Conservation (phyloP, 2,329 filamentous ascomycete genomes). For the Verticillium tricorpus region DNA sequence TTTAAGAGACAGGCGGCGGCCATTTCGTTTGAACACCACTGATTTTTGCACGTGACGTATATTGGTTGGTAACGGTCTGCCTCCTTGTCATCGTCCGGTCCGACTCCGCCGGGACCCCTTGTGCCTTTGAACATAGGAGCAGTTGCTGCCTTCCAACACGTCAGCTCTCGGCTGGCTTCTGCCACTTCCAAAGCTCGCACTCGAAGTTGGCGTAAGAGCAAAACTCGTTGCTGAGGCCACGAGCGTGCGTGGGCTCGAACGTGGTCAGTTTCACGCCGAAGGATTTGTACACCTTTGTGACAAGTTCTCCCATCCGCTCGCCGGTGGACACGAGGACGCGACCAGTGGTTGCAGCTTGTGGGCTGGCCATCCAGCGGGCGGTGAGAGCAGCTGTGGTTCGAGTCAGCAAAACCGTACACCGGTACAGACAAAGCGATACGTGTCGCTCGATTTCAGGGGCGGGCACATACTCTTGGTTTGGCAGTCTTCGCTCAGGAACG, state of each 20-base stretch:
- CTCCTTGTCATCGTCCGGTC: background rate
- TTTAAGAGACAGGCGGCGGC: background rate
- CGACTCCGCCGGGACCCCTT: background rate
- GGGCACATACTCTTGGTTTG: conserved; percentile 63
- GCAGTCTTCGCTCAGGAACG: conserved; percentile 75
- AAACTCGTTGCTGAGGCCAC: conserved; percentile 76
- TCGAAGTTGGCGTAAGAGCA: conserved; percentile 77
- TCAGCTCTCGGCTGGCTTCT: conserved; percentile 16
- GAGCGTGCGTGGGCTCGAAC: conserved; percentile 65
- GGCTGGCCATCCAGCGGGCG: conserved; percentile 64
- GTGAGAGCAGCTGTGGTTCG: conserved; percentile 60
- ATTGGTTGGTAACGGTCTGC: background rate
- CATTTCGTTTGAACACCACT: background rate
- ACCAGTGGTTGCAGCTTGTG: conserved; percentile 12
- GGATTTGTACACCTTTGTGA: conserved; percentile 62
- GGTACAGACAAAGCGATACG: background rate
- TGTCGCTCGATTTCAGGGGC: background rate
- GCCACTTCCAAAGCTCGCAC: conserved; percentile 47
- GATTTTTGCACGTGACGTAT: background rate
- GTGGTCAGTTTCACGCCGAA: conserved; percentile 60
- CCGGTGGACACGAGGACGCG: conserved; percentile 68
- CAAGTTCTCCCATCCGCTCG: conserved; percentile 65
- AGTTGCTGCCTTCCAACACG: background rate
- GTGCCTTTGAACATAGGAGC: background rate
- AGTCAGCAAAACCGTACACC: background rate